phyloP scores from a whole-genome alignment of 2,329 filamentous ascomycete genomes.

The Ciborinia camelliae region DNA sequence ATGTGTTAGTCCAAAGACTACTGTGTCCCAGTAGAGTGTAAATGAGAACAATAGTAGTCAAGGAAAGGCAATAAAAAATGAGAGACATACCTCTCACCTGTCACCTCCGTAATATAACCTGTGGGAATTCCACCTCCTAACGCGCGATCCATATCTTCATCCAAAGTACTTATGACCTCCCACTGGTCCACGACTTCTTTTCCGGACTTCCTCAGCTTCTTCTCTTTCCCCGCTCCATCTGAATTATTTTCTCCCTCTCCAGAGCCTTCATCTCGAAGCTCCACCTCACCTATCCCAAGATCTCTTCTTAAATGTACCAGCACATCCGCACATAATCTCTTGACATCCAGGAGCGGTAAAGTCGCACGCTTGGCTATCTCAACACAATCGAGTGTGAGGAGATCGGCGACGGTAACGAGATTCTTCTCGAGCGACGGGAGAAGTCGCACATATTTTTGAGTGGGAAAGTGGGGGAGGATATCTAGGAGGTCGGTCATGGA shows the following conservation, averaged over 20 bases:
- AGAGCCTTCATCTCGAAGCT: conserved; percentile 11
- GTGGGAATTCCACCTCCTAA: conserved; percentile 77
- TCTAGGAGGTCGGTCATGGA: conserved; percentile 82
- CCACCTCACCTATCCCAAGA: conserved; percentile 27
- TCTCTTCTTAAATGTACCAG: conserved; percentile 64
- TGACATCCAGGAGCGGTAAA: conserved; percentile 76
- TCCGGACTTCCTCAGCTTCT: conserved; percentile 36
- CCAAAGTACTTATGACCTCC: conserved; percentile 74
- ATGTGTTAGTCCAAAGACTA: conserved; percentile 6
- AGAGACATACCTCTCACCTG: conserved; percentile 71
- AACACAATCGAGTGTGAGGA: conserved; percentile 76
- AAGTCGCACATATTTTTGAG: conserved; percentile 67
- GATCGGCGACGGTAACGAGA: conserved; percentile 73
- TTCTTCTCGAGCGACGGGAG: conserved; percentile 77
- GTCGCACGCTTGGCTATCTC: conserved; percentile 85
- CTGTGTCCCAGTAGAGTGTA: not conserved
- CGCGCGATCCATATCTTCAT: conserved; percentile 64
- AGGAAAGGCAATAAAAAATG: not conserved
- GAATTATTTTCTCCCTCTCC: not conserved
- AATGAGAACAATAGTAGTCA: not conserved
- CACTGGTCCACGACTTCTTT: conserved; percentile 43
- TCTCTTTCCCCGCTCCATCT: not conserved
- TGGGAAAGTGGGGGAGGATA: conserved; percentile 76
- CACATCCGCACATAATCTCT: conserved; percentile 66
- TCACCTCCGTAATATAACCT: conserved; percentile 82